Evolutionary conservation across 495 filamentous ascomycete genomes (phyloP).

Genomic region (Podospora pseudoanserina): DNA sequence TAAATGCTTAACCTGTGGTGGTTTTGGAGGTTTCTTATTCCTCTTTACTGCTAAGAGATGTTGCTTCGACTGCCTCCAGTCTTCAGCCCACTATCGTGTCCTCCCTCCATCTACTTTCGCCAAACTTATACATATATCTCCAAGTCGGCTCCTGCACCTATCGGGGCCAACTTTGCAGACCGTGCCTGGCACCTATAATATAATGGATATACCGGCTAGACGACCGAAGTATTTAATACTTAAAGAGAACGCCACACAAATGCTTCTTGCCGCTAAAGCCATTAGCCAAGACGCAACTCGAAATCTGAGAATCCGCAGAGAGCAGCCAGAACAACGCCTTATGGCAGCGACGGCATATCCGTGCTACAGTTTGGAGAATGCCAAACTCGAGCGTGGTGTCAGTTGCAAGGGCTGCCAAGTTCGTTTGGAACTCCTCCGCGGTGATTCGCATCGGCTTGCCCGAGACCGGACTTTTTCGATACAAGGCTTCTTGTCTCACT

Average conservation of each 20-base stretch:
- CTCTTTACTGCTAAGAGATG: conserved; percentile 17
- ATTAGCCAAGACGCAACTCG: conserved; percentile 5
- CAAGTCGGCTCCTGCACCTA: conserved; percentile 8
- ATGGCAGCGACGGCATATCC: conserved; percentile 16
- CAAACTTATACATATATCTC: conserved; percentile 10
- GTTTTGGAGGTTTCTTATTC: conserved; percentile 13
- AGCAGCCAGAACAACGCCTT: conserved; percentile 11
- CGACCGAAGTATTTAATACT: conserved; percentile 13
- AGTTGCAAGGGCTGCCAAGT: conserved; percentile 17
- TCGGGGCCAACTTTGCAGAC: conserved; percentile 13
- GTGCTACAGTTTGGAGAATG: conserved; percentile 17
- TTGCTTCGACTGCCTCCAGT: conserved; percentile 15
- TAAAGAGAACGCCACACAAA: conserved; percentile 11
- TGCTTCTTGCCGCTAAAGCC: conserved; percentile 7
- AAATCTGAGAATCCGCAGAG: conserved; percentile 4
- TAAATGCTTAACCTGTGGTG: conserved; percentile 15
- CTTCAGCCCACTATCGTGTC: conserved; percentile 15
- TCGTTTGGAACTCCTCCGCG: conserved; percentile 5
- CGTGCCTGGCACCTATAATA: conserved; percentile 15
- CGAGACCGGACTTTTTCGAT: conserved; percentile 11
- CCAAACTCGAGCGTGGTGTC: conserved; percentile 16
- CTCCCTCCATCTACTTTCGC: conserved; percentile 11
- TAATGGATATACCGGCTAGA: conserved; percentile 10
- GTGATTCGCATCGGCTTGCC: conserved; percentile 1
- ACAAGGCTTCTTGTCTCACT: conserved; percentile 12